These are phyloP conservation scores for Colletotrichum salicis DNA, from an alignment of 2,329 filamentous ascomycete genomes.

Conservation along the genomic window DNA sequence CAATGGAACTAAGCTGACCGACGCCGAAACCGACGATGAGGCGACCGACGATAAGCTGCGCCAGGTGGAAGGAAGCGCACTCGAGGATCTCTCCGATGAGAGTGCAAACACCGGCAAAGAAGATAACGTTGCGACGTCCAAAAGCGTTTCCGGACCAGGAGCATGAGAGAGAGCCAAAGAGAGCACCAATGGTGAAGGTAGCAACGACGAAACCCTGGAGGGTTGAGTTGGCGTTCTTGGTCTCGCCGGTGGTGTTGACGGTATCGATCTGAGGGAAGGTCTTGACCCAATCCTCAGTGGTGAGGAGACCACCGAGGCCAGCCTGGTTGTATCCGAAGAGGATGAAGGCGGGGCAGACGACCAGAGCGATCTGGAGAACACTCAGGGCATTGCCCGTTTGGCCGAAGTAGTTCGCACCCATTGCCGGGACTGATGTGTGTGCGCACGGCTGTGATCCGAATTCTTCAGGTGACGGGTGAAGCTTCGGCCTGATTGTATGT, in stretches of 20 bases:
- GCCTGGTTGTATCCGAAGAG: conserved; percentile 56
- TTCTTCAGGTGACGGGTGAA: conserved; percentile 5
- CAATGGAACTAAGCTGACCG: conserved; percentile 51
- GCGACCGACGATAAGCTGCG: conserved; percentile 55
- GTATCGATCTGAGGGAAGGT: conserved; percentile 54
- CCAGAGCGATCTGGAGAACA: conserved; percentile 51
- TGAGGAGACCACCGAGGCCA: conserved; percentile 49
- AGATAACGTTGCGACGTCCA: conserved; percentile 47
- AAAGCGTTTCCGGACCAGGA: conserved; percentile 47
- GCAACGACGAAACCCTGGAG: conserved; percentile 51
- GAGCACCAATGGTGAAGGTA: conserved; percentile 49
- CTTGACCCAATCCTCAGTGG: conserved; percentile 45
- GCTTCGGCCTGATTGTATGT: conserved; percentile 9
- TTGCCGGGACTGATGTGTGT: conserved; percentile 16
- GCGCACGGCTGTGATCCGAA: conserved; percentile 20
- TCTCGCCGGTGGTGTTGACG: conserved; percentile 44
- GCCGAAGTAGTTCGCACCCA: conserved; percentile 42
- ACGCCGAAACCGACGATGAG: conserved; percentile 54
- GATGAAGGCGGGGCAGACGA: conserved; percentile 55
- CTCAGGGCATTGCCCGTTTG: conserved; percentile 48
- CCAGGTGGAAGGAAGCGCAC: conserved; percentile 47
- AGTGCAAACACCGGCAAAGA: conserved; percentile 46
- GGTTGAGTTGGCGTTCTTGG: conserved; percentile 46
- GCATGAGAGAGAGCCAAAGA: conserved; percentile 50
- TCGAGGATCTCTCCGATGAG: conserved; percentile 49